These are phyloP conservation scores for Pestalotiopsis sp. DNA, from an alignment of 2,329 filamentous ascomycete genomes.

Conservation along the genomic window DNA sequence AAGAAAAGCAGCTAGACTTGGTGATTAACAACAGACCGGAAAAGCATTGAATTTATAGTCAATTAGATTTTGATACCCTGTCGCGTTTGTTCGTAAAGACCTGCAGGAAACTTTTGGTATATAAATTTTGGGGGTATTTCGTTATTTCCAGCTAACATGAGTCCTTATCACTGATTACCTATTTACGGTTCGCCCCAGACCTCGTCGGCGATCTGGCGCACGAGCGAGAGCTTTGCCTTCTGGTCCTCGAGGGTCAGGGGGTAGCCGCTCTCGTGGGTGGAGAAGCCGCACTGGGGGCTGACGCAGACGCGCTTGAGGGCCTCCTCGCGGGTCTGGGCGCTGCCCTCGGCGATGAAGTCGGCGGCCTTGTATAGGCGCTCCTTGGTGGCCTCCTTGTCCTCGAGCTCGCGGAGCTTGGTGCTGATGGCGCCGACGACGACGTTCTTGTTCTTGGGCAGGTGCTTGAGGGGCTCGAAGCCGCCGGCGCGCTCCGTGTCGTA, in stretches of 20 bases:
- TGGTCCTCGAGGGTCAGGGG: constrained; percentile 70
- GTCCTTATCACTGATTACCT: not conserved
- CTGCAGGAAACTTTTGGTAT: not conserved
- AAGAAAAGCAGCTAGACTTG: not conserved
- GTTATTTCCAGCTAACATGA: not conserved
- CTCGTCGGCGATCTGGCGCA: constrained; percentile 72
- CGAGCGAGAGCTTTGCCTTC: constrained; percentile 72
- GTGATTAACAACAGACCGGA: not conserved
- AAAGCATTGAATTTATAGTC: not conserved
- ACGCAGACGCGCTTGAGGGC: constrained; percentile 70
- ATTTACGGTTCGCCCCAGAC: constrained; percentile 61
- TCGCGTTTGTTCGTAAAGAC: not conserved
- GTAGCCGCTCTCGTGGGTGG: constrained; percentile 75
- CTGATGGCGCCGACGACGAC: constrained; percentile 68
- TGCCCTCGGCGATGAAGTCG: constrained; percentile 71
- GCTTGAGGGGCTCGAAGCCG: constrained; percentile 66
- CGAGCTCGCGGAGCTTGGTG: constrained; percentile 63
- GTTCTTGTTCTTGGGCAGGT: constrained; percentile 62
- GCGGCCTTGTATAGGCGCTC: constrained; percentile 62
- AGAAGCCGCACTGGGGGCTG: constrained; percentile 75
- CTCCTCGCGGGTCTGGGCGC: constrained; percentile 64
- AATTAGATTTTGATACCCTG: not conserved
- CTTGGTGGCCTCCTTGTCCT: constrained; percentile 68
- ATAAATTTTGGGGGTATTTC: not conserved
- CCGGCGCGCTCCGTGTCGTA: constrained; percentile 69